A percentile compares a stretch with the other conserved stretches of the same genome.
These are phyloP conservation scores for Gaultheria prostrata DNA, from an alignment of 148 eudicot genomes.

Conservation along the genomic window DNA sequence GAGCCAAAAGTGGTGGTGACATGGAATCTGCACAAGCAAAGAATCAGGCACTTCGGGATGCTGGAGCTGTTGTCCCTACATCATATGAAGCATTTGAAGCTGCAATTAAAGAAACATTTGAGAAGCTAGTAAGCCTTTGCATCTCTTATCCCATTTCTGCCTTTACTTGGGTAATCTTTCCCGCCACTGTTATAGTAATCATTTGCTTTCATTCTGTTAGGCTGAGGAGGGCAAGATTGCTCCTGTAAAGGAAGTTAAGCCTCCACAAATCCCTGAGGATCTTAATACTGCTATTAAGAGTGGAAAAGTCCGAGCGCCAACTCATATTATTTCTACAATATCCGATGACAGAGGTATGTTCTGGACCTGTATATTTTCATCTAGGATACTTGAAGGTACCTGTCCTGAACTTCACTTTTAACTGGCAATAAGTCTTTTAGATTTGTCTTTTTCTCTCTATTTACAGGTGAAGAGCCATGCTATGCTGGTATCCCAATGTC, in stretches of 20 bases:
- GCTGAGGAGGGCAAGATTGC: conserved; percentile 68
- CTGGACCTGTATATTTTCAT: neutral
- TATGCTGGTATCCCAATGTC: conserved; percentile 99
- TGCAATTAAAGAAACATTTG: conserved; percentile 78
- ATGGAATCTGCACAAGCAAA: conserved; percentile 98
- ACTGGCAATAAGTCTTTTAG: neutral
- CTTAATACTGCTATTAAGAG: conserved; percentile 85
- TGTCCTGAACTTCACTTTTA: neutral
- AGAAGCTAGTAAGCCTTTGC: conserved; percentile 53
- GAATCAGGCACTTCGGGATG: conserved; percentile 85
- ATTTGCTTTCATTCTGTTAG: conserved; percentile 28
- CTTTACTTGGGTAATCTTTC: neutral
- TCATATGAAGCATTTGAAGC: conserved; percentile 88
- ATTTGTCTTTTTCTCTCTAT: conserved; percentile 12
- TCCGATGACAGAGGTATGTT: conserved; percentile 88
- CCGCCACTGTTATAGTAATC: neutral
- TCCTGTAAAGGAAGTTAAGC: conserved; percentile 78
- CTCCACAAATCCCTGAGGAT: conserved; percentile 98
- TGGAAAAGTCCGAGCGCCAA: conserved; percentile 98
- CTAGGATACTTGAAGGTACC: neutral
- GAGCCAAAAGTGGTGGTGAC: conserved; percentile 97
- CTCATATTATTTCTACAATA: conserved; percentile 95
- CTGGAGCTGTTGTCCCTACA: conserved; percentile 94
- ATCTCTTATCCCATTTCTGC: neutral
- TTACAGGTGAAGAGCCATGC: conserved; percentile 90